Percentiles rank a stretch among this genome's conserved stretches.
phyloP scores from a whole-genome alignment of 192 early-diverging fungal species.

The Allomyces arbusculus region DNA sequence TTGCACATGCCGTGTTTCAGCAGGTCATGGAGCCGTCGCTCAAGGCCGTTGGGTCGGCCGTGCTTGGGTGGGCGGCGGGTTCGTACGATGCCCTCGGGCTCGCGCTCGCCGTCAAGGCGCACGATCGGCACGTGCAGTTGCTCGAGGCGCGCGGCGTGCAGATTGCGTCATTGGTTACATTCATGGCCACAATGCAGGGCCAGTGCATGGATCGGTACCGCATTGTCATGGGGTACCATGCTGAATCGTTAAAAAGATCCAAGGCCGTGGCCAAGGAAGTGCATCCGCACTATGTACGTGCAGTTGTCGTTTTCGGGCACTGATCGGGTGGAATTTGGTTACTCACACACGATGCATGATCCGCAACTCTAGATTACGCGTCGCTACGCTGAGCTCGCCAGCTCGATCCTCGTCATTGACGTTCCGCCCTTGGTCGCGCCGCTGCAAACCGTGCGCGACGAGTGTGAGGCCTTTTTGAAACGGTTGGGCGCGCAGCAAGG shows the following conservation, averaged over 20 bases:
- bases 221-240: slow-evolving; percentile 66
- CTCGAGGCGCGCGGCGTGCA: slow-evolving; percentile 65
- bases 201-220: slow-evolving; percentile 14
- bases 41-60: slow-evolving; percentile 21
- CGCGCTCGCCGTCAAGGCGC: slow-evolving; percentile 73
- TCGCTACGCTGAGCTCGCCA: slow-evolving; percentile 78
- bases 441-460: slow-evolving; percentile 46
- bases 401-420: slow-evolving; percentile 77
- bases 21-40: slow-evolving; percentile 64
- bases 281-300: slow-evolving; percentile 60
- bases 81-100: slow-evolving; percentile 77
- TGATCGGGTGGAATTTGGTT: background rate
- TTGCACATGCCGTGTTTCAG: slow-evolving; percentile 48
- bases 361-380: slow-evolving; percentile 40
- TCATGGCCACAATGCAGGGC: slow-evolving; percentile 73
- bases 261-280: slow-evolving; percentile 34
- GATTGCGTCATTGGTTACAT: slow-evolving; percentile 46
- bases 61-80: slow-evolving; percentile 51
- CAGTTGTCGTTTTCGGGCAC: slow-evolving; percentile 1
- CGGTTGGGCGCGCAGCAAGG: slow-evolving; percentile 49
- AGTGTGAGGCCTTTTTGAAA: slow-evolving; percentile 53
- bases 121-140: slow-evolving; percentile 56
- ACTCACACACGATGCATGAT: no score
- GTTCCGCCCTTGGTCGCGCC: slow-evolving; percentile 15
- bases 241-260: slow-evolving; percentile 72